phyloP scores from a whole-genome alignment of 2,329 filamentous ascomycete genomes.

The Aspergillus sp. region DNA sequence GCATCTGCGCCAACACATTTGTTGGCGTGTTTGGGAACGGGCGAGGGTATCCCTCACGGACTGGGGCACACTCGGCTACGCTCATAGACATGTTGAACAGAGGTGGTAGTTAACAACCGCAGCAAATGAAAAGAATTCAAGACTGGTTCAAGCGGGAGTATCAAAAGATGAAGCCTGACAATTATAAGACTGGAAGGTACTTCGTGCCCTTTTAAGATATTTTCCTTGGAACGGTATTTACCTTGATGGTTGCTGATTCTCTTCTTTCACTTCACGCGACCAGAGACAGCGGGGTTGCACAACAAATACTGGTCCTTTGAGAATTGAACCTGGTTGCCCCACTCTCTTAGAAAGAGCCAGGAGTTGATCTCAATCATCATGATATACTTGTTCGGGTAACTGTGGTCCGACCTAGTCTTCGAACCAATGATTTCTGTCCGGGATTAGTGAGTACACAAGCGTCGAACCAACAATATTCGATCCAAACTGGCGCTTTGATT shows the following conservation, averaged over 20 bases:
- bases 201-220: no score
- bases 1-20: slow-evolving; percentile 51
- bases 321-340: not conserved
- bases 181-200: no score
- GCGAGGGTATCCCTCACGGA: slow-evolving; percentile 39
- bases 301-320: no score
- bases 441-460: not conserved
- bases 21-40: slow-evolving; percentile 42
- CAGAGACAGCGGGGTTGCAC: no score
- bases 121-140: not conserved
- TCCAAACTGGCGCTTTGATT: not conserved
- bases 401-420: not conserved
- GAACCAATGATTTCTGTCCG: not conserved
- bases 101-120: no score
- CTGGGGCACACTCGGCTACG: slow-evolving; percentile 30
- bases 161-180: no score
- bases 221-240: no score
- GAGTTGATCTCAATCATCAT: not conserved
- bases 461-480: not conserved
- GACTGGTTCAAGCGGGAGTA: no score
- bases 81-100: slow-evolving; percentile 44
- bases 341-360: not conserved
- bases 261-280: no score
- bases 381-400: not conserved
- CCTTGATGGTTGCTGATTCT: no score